Conservation (phyloP, 2,329 filamentous ascomycete species). For the Colletotrichum sp. region DNA sequence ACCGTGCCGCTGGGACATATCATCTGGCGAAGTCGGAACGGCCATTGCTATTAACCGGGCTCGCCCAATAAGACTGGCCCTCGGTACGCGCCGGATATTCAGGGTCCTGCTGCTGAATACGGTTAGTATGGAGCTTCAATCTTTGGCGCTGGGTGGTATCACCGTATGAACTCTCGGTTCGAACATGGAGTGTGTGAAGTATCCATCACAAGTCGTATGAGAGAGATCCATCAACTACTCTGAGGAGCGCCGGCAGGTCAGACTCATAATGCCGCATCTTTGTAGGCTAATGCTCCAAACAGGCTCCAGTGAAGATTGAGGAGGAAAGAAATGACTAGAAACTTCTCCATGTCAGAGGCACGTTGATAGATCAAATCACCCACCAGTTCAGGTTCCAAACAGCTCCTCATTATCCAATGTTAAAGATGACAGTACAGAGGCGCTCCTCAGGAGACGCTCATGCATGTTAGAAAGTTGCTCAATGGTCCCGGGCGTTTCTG, state of each 20-base stretch:
- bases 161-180: not conserved
- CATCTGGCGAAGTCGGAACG: not conserved
- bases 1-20: not conserved
- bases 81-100: constrained; percentile 1
- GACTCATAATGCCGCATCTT: not conserved
- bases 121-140: not conserved
- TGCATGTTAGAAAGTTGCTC: not conserved
- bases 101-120: not conserved
- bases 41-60: not conserved
- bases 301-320: not conserved
- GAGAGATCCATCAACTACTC: not conserved
- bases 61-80: not conserved
- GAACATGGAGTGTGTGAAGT: not conserved
- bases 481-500: not conserved
- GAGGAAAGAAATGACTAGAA: not conserved
- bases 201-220: not conserved
- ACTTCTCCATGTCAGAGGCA: not conserved
- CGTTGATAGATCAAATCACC: not conserved
- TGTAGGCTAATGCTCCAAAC: not conserved
- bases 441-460: not conserved
- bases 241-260: not conserved
- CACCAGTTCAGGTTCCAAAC: not conserved
- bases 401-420: not conserved
- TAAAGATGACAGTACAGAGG: not conserved
- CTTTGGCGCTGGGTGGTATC: not conserved